Conservation (phyloP, 2,329 filamentous ascomycete genomes). For the Sarocladium kiliense region DNA sequence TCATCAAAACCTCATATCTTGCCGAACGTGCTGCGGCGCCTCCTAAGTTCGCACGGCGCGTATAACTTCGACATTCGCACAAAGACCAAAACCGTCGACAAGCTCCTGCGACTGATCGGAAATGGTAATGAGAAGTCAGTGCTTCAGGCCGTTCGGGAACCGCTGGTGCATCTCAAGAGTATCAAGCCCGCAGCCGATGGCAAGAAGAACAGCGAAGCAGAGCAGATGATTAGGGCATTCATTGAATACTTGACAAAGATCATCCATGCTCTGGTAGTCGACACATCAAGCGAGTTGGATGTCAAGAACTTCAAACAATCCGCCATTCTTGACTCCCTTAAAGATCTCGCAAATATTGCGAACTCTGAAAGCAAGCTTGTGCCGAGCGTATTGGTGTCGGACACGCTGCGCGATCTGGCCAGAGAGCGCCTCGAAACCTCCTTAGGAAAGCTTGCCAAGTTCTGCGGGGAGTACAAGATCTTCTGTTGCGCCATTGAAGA, state of each 20-base stretch:
- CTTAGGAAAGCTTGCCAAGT: constrained; percentile 52
- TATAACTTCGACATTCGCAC: constrained; percentile 84
- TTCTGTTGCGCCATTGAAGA: constrained; percentile 50
- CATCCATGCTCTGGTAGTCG: constrained; percentile 31
- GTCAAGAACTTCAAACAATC: constrained; percentile 23
- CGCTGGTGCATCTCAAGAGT: constrained; percentile 25
- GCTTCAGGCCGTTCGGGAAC: constrained; percentile 43
- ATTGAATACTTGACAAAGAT: constrained; percentile 50
- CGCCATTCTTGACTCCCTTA: constrained; percentile 36
- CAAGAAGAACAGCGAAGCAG: constrained; percentile 18
- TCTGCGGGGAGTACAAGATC: constrained; percentile 45
- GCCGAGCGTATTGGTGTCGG: constrained; percentile 38
- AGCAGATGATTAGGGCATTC: constrained; percentile 39
- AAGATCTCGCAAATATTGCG: constrained; percentile 49
- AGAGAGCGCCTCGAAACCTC: constrained; percentile 53
- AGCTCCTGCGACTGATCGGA: constrained; percentile 58
- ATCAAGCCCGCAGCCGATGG: constrained; percentile 13
- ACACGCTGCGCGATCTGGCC: constrained; percentile 48
- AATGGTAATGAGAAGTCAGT: constrained; percentile 48
- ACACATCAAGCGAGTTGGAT: constrained; percentile 17
- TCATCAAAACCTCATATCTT: constrained; percentile 57
- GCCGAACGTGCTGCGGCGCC: constrained; percentile 53
- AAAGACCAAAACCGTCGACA: constrained; percentile 79
- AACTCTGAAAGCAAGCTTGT: constrained; percentile 44
- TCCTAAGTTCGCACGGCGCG: constrained; percentile 66